Evolutionary conservation across 1,284 basidiomycete genomes (phyloP), one percentile per base, ranked within the genome.

Genomic region (Boletus smithii): DNA sequence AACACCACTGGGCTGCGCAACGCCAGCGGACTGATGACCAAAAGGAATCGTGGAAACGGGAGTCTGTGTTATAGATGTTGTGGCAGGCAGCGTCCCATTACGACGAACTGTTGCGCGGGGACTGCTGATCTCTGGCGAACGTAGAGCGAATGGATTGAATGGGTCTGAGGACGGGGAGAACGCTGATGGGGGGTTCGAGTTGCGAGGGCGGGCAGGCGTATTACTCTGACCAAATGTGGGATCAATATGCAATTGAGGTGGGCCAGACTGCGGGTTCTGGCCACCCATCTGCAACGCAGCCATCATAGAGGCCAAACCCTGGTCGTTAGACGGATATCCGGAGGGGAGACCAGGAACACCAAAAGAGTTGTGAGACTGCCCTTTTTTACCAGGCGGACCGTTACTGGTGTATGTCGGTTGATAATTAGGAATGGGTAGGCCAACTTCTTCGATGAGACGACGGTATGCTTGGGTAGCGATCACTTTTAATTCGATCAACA

Each of bases 401-500:
- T 80, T 83, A 51, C 76, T 79, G 13, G 79, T 73, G 66, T 88
- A 90, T 17, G 83, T 82, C 8, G 87, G 83, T 66, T 88, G 85
- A 69, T 88, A 83, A 70, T 84, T 89, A 44, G 90, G 89, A 32
- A 93, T 85, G 7, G 91, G 91, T 40, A 97, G 71, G 10, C 94
- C 94, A 54, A 97, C 91, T 70, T 95, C 93, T 67, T 97, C 91
- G 48, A 95, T 91, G 40, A 97, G 75, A 44, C 91, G 81, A 50
- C 93, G 83, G 65, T 97, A 97, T n/a, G 93, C 90, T 58, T 93
- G 91, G 5, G 90, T 91, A 20, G 86, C 84, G 40, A 91, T 88
- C 32, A 92, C 91, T 71, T 93, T 92, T 50, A 95, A 74, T 62
- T 86, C 85, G 43, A 91, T 89, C 46, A 95, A 73, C 26, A 94